Percentiles rank a stretch among this genome's conserved stretches.
Evolutionary conservation across 257 asterid species (phyloP).

Genomic region (Nicotiana undulata): DNA sequence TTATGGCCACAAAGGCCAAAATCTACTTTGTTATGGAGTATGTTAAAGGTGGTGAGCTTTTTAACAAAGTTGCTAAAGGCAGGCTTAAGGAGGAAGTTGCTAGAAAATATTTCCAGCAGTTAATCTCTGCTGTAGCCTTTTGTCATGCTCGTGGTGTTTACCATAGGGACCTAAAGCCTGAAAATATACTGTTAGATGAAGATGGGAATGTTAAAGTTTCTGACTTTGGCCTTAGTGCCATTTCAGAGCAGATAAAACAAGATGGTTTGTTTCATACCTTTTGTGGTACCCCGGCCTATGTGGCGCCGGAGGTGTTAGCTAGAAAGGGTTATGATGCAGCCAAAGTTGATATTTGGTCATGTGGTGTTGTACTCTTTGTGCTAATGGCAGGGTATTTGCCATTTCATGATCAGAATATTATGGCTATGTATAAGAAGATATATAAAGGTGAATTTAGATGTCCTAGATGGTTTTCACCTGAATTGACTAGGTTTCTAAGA

Average conservation of each 20-base stretch:
- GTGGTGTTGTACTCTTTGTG: slow-evolving; percentile 86
- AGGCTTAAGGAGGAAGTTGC: slow-evolving; percentile 79
- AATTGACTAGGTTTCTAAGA: slow-evolving; percentile 37
- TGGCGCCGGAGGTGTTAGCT: slow-evolving; percentile 86
- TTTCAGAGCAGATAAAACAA: slow-evolving; percentile 85
- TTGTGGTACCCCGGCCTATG: slow-evolving; percentile 95
- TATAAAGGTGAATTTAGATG: slow-evolving; percentile 88
- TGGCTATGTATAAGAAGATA: slow-evolving; percentile 93
- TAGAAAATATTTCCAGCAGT: slow-evolving; percentile 70
- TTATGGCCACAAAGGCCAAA: slow-evolving; percentile 84
- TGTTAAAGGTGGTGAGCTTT: slow-evolving; percentile 88
- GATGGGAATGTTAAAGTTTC: slow-evolving; percentile 84
- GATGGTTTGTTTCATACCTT: slow-evolving; percentile 88
- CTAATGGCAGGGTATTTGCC: slow-evolving; percentile 91
- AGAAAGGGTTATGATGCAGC: slow-evolving; percentile 91
- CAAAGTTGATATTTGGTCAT: slow-evolving; percentile 90
- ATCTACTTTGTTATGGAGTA: slow-evolving; percentile 89
- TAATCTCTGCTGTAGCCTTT: slow-evolving; percentile 78
- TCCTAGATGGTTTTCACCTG: slow-evolving; percentile 88
- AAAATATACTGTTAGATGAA: slow-evolving; percentile 71
- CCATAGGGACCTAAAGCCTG: slow-evolving; percentile 89
- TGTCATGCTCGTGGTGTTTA: slow-evolving; percentile 95
- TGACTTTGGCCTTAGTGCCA: slow-evolving; percentile 83
- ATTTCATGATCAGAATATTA: slow-evolving; percentile 76
- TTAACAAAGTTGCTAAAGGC: slow-evolving; percentile 87